These are phyloP conservation scores for Davidsoniella virescens DNA, from an alignment of 2,329 filamentous ascomycete species.

Conservation along the genomic window DNA sequence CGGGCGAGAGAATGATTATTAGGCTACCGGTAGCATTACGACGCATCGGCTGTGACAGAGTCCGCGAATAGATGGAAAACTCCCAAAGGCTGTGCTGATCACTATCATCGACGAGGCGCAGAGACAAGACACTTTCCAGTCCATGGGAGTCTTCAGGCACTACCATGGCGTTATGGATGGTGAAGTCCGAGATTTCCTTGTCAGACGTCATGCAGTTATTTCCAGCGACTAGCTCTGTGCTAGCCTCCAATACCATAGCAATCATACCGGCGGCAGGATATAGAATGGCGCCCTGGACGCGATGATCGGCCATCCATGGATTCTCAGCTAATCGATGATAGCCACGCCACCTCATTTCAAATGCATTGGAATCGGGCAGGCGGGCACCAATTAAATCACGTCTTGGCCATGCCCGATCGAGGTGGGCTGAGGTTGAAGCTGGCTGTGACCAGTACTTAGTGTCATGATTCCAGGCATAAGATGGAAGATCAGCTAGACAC, in stretches of 20 bases:
- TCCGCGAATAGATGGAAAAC: slow-evolving; percentile 33
- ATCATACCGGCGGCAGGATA: slow-evolving; percentile 36
- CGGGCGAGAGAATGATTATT: too few species aligned
- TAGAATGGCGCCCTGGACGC: slow-evolving; percentile 32
- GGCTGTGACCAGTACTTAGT: slow-evolving; percentile 38
- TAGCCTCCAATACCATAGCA: slow-evolving; percentile 32
- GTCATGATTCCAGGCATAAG: slow-evolving; percentile 38
- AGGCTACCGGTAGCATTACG: slow-evolving; percentile 24
- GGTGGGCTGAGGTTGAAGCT: slow-evolving; percentile 26
- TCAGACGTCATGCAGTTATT: slow-evolving; percentile 17
- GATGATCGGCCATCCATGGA: slow-evolving; percentile 36
- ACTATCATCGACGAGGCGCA: slow-evolving; percentile 19
- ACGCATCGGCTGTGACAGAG: slow-evolving; percentile 17
- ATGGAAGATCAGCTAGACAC: slow-evolving; percentile 31
- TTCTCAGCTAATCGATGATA: slow-evolving; percentile 32
- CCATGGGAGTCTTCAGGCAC: slow-evolving; percentile 30
- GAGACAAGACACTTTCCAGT: slow-evolving; percentile 32
- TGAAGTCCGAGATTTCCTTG: slow-evolving; percentile 30
- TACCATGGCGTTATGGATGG: slow-evolving; percentile 34
- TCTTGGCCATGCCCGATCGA: slow-evolving; percentile 28
- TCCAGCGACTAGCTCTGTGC: slow-evolving; percentile 21
- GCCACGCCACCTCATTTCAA: slow-evolving; percentile 32
- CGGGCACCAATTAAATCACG: slow-evolving; percentile 35
- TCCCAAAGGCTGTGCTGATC: slow-evolving; percentile 16
- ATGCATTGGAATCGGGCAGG: slow-evolving; percentile 27